A percentile compares a stretch with the other conserved stretches of the same genome.
Evolutionary conservation across 139 green algal species (phyloP).

Genomic region (Microglena sp.): DNA sequence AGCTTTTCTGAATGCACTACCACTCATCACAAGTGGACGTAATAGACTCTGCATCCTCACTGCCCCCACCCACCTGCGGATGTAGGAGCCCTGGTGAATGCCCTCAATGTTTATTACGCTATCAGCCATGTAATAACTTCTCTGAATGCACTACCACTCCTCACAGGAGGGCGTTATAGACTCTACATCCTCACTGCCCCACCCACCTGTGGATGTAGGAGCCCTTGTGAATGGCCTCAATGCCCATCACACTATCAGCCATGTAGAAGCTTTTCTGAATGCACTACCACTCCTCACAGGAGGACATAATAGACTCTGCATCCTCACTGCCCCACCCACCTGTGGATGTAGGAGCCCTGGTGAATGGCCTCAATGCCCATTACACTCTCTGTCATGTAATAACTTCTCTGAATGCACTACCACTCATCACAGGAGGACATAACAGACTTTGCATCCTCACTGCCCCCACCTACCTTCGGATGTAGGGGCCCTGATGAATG

Average conservation of each 20-base stretch:
- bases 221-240: constrained; percentile 80
- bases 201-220: constrained; percentile 92
- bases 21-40: too few species aligned
- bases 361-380: constrained; percentile 86
- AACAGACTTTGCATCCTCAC: too few species aligned
- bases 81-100: constrained; percentile 84
- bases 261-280: constrained; percentile 89
- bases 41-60: too few species aligned
- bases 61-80: too few species aligned
- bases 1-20: constrained; percentile 87
- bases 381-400: constrained; percentile 84
- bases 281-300: too few species aligned
- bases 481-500: constrained; percentile 85
- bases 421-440: too few species aligned
- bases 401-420: constrained; percentile 84
- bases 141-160: too few species aligned
- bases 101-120: constrained; percentile 80
- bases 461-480: too few species aligned
- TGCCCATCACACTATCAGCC: constrained; percentile 76
- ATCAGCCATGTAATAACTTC: constrained; percentile 77
- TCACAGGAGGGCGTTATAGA: too few species aligned
- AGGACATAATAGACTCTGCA: too few species aligned
- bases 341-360: constrained; percentile 83
- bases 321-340: too few species aligned
- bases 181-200: too few species aligned